phyloP scores from a whole-genome alignment of 164 flowering plant genomes.

The Dillenia turbinata region DNA sequence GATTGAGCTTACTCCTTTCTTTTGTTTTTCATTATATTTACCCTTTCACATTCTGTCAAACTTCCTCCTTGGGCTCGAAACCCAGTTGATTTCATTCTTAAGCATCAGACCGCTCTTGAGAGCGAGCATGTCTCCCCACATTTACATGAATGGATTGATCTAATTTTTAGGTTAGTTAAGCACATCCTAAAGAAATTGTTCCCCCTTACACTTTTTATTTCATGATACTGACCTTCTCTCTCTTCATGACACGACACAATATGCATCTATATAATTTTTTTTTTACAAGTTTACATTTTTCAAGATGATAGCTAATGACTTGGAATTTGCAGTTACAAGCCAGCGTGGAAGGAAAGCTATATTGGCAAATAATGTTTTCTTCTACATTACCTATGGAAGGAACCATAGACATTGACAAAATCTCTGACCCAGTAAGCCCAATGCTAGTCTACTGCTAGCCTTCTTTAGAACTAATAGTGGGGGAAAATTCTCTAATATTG shows the following conservation, averaged over 20 bases:
- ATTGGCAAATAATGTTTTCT: conserved; percentile 87
- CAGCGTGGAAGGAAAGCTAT: conserved; percentile 96
- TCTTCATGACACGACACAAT: background rate
- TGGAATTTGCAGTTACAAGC: conserved; percentile 72
- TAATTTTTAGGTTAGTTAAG: conserved; percentile 85
- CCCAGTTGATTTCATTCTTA: conserved; percentile 85
- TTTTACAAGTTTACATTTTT: too few relatives aligned
- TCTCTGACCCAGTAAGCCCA: conserved; percentile 76
- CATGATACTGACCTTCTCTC: background rate
- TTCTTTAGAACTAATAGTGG: conserved; percentile 2
- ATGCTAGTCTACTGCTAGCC: conserved; percentile 4
- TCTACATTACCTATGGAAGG: conserved; percentile 97
- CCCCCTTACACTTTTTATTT: conserved; percentile 1
- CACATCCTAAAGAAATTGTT: background rate
- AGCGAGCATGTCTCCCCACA: conserved; percentile 97
- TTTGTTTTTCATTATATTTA: conserved; percentile 1
- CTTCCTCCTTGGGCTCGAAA: conserved; percentile 97
- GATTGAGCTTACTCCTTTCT: background rate
- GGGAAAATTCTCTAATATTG: conserved; percentile 11
- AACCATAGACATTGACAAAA: conserved; percentile 92
- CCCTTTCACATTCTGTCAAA: conserved; percentile 60
- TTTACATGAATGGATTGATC: conserved; percentile 98
- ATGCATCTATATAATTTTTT: background rate
- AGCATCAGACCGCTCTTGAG: conserved; percentile 95
- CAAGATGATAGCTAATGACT: background rate